These are phyloP conservation scores for Tricharina praecox DNA, from an alignment of 495 filamentous ascomycete species.

Conservation along the genomic window DNA sequence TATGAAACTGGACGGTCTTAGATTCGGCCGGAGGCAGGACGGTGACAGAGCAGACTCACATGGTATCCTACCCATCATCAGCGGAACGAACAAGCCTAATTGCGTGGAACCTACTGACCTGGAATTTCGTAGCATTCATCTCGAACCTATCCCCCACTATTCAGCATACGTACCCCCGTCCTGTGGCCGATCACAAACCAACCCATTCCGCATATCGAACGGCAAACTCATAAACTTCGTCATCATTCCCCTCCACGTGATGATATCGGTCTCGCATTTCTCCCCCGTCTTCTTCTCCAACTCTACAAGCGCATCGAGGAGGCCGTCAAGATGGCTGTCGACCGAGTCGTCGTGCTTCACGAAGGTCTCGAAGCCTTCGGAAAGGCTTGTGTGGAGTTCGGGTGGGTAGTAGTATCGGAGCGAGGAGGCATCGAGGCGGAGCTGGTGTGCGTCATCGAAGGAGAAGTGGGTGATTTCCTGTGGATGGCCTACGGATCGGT, in stretches of 20 bases:
- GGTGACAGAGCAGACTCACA: conserved; percentile 10
- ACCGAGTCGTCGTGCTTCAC: conserved; percentile 59
- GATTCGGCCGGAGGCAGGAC: background rate
- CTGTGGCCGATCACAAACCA: conserved; percentile 21
- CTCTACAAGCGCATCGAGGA: conserved; percentile 57
- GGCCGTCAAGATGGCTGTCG: conserved; percentile 76
- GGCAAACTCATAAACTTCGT: conserved; percentile 88
- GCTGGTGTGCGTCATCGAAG: conserved; percentile 66
- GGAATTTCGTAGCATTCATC: conserved; percentile 84
- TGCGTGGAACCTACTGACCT: conserved; percentile 36
- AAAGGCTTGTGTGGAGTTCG: conserved; percentile 50
- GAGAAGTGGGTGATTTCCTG: conserved; percentile 63
- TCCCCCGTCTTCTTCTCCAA: conserved; percentile 50
- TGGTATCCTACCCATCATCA: conserved; percentile 14
- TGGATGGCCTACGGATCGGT: background rate
- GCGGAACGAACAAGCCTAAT: background rate
- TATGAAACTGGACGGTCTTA: conserved; percentile 60
- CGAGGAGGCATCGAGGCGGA: conserved; percentile 56
- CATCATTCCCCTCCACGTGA: conserved; percentile 98
- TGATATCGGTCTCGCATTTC: conserved; percentile 55
- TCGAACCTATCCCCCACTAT: conserved; percentile 46
- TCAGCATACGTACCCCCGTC: background rate
- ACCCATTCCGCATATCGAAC: conserved; percentile 70
- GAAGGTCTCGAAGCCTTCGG: conserved; percentile 65
- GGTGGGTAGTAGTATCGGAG: conserved; percentile 81